Conservation (phyloP, 1,139 yeast genomes). For the Zhuliangozyma parablackwelliae region DNA sequence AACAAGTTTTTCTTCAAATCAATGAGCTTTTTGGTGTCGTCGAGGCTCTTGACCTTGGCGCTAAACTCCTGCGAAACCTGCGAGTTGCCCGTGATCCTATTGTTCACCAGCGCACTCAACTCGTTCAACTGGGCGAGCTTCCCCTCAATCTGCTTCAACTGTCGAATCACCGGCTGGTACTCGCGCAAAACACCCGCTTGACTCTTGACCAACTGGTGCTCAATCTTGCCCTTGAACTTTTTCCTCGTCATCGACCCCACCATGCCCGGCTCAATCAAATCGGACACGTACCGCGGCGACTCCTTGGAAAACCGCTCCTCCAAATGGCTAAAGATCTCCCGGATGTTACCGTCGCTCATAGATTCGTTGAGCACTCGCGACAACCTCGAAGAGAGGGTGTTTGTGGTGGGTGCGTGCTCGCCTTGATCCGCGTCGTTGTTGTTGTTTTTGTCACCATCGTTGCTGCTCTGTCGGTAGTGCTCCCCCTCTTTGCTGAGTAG, state of each 20-base stretch:
- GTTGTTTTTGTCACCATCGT: not conserved
- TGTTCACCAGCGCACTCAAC: slow-evolving; percentile 28
- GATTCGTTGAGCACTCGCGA: slow-evolving; percentile 49
- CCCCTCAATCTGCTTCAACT: slow-evolving; percentile 39
- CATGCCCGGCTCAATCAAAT: slow-evolving; percentile 49
- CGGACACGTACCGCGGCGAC: slow-evolving; percentile 23
- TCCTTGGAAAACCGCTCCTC: slow-evolving; percentile 33
- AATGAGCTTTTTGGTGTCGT: slow-evolving; percentile 37
- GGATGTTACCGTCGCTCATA: slow-evolving; percentile 42
- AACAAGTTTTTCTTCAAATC: slow-evolving; percentile 53
- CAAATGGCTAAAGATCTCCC: slow-evolving; percentile 45
- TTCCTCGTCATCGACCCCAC: slow-evolving; percentile 56
- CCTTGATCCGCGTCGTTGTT: slow-evolving; percentile 2
- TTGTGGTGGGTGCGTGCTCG: no score
- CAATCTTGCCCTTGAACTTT: slow-evolving; percentile 63
- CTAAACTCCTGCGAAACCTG: slow-evolving; percentile 22
- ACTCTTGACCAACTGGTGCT: slow-evolving; percentile 62
- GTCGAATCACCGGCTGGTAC: slow-evolving; percentile 53
- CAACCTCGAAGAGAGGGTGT: slow-evolving; percentile 40
- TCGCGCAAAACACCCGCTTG: slow-evolving; percentile 58
- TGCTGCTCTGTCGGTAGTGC: not conserved
- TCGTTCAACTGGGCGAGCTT: slow-evolving; percentile 38
- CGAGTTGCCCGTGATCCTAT: slow-evolving; percentile 27
- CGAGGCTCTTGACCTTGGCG: slow-evolving; percentile 35
- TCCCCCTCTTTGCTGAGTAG: slow-evolving; percentile 14